Evolutionary conservation across 352 stramenopile species (phyloP).

Genomic region (Phytophthora meadii): DNA sequence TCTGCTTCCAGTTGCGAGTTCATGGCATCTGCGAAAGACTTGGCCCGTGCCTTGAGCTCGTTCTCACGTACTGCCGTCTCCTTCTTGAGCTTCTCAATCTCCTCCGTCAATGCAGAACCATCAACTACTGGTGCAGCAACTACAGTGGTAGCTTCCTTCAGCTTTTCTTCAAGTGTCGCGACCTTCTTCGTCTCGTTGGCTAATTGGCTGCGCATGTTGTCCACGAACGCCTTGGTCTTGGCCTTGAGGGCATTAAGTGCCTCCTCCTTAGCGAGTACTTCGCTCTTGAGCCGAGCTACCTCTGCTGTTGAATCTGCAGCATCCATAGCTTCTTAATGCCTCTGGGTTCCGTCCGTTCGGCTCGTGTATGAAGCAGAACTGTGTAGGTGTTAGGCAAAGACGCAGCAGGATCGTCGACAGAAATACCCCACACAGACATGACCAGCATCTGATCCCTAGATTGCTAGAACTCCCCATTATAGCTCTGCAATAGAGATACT

Average conservation of each 20-base stretch:
- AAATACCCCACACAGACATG: slow-evolving; percentile 27
- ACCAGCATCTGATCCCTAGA: slow-evolving; percentile 10
- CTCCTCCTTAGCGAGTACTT: slow-evolving; percentile 78
- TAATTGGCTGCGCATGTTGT: slow-evolving; percentile 77
- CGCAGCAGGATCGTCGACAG: slow-evolving; percentile 16
- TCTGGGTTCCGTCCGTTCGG: slow-evolving; percentile 14
- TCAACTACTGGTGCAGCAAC: slow-evolving; percentile 1
- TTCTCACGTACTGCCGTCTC: slow-evolving; percentile 59
- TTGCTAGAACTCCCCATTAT: slow-evolving; percentile 19
- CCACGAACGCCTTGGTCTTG: slow-evolving; percentile 87
- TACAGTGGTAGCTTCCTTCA: slow-evolving; percentile 31
- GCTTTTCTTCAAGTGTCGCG: slow-evolving; percentile 55
- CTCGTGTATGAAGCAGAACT: slow-evolving; percentile 32
- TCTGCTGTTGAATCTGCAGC: slow-evolving; percentile 48
- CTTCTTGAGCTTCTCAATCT: slow-evolving; percentile 56
- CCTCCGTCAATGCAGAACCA: slow-evolving; percentile 3
- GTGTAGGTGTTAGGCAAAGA: not conserved
- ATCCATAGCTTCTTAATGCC: slow-evolving; percentile 22
- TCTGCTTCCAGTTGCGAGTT: slow-evolving; percentile 68
- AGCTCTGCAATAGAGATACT: slow-evolving; percentile 2
- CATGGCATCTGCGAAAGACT: slow-evolving; percentile 74
- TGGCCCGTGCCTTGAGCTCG: slow-evolving; percentile 74
- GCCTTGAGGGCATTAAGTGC: slow-evolving; percentile 83
- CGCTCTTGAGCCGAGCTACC: slow-evolving; percentile 59
- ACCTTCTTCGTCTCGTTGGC: slow-evolving; percentile 74